A percentile compares a stretch with the other conserved stretches of the same genome.
Evolutionary conservation across 768 basidiomycete species (phyloP).

Genomic region (Imleria badia): DNA sequence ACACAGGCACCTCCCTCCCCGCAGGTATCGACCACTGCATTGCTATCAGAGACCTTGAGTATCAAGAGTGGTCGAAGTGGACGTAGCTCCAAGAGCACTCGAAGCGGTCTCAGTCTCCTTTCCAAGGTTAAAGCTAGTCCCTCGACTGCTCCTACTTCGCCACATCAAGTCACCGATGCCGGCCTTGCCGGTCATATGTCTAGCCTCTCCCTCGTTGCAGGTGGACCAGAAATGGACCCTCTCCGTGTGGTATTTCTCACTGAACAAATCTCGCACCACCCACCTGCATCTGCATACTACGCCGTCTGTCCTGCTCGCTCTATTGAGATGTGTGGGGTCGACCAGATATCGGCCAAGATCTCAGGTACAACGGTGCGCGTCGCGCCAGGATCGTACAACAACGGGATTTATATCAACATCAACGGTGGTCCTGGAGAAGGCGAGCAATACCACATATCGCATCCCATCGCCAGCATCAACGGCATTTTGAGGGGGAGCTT

Average conservation of each 20-base stretch:
- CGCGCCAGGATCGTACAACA: constrained; percentile 78
- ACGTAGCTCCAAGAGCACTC: constrained; percentile 58
- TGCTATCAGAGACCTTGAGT: constrained; percentile 49
- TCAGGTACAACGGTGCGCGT: constrained; percentile 86
- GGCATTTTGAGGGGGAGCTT: constrained; percentile 90
- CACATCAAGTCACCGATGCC: constrained; percentile 41
- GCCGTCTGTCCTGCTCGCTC: constrained; percentile 73
- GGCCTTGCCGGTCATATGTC: constrained; percentile 54
- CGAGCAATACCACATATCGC: constrained; percentile 84
- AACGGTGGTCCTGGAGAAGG: constrained; percentile 72
- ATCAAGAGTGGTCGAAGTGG: constrained; percentile 48
- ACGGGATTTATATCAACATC: constrained; percentile 83
- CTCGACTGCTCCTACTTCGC: constrained; percentile 44
- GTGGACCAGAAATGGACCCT: constrained; percentile 32
- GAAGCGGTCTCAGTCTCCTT: constrained; percentile 54
- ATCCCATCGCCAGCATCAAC: constrained; percentile 88
- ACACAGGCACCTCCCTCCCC: constrained; percentile 26
- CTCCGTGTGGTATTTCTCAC: constrained; percentile 80
- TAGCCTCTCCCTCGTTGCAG: constrained; percentile 52
- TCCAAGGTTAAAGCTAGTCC: constrained; percentile 45
- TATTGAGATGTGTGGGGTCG: constrained; percentile 74
- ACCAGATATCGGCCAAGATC: constrained; percentile 92
- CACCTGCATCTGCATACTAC: constrained; percentile 86
- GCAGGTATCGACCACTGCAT: constrained; percentile 19
- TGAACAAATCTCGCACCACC: constrained; percentile 97